Conservation (phyloP, 2,329 filamentous ascomycete genomes). For the Davidsoniella neocaledoniae region DNA sequence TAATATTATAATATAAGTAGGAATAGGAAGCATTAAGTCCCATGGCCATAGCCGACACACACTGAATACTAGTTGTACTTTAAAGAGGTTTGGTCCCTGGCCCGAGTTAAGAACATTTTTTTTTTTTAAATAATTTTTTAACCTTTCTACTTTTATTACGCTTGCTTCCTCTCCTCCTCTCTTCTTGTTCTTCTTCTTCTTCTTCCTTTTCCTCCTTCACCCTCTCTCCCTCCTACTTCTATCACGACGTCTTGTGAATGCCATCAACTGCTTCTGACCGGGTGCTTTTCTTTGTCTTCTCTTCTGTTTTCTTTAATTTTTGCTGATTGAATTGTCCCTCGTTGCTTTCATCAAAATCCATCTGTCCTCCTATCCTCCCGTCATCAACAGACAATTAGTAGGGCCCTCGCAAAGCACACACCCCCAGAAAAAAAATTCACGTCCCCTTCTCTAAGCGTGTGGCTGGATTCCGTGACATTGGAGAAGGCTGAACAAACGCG, state of each 20-base stretch:
- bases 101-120: background rate
- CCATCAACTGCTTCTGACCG: background rate
- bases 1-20: no score
- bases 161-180: background rate
- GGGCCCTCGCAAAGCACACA: background rate
- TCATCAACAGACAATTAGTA: background rate
- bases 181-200: slow-evolving; percentile 5
- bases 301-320: slow-evolving; percentile 13
- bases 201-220: background rate
- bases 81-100: no score
- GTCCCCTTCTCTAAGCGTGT: slow-evolving; percentile 6
- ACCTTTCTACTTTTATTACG: no score
- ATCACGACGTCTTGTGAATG: background rate
- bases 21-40: no score
- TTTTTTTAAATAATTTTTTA: background rate
- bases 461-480: slow-evolving; percentile 10
- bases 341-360: background rate
- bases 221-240: background rate
- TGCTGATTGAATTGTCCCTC: background rate
- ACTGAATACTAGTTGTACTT: no score
- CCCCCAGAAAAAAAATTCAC: background rate
- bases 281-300: slow-evolving; percentile 5
- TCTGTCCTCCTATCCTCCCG: background rate
- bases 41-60: no score
- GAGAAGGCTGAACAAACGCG: slow-evolving; percentile 8